phyloP scores from a whole-genome alignment of 2,329 filamentous ascomycete species.

The Penicillium crustosum region DNA sequence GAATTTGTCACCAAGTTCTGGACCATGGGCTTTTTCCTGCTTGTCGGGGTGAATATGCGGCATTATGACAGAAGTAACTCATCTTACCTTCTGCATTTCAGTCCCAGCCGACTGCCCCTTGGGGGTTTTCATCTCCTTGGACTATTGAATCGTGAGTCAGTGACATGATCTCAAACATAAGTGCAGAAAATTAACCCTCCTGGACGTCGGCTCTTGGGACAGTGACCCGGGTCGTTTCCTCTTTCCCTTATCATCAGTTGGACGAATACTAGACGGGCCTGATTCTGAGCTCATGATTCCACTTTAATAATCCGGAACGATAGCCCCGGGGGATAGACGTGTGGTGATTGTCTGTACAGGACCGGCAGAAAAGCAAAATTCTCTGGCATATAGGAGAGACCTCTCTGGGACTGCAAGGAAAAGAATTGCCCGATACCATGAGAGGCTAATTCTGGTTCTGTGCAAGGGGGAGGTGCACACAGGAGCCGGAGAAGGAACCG shows the following conservation, averaged over 20 bases:
- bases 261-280: neutral
- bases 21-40: neutral
- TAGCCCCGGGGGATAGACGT: neutral
- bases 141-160: neutral
- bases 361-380: too few species aligned
- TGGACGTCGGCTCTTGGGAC: neutral
- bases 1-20: too few species aligned
- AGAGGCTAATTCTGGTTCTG: neutral
- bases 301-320: too few species aligned
- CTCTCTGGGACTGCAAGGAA: neutral
- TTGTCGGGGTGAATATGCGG: neutral
- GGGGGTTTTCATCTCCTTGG: neutral
- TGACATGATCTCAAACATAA: neutral
- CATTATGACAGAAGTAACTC: neutral
- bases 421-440: neutral
- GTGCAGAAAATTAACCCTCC: neutral
- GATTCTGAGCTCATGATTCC: neutral
- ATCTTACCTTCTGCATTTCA: neutral
- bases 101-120: neutral
- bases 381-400: fast-evolving
- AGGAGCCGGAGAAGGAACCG: neutral
- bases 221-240: neutral
- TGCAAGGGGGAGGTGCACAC: neutral
- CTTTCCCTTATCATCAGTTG: neutral
- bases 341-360: neutral